These are phyloP conservation scores for Lactarius sp. DNA, from an alignment of 768 basidiomycete genomes.

Conservation along the genomic window DNA sequence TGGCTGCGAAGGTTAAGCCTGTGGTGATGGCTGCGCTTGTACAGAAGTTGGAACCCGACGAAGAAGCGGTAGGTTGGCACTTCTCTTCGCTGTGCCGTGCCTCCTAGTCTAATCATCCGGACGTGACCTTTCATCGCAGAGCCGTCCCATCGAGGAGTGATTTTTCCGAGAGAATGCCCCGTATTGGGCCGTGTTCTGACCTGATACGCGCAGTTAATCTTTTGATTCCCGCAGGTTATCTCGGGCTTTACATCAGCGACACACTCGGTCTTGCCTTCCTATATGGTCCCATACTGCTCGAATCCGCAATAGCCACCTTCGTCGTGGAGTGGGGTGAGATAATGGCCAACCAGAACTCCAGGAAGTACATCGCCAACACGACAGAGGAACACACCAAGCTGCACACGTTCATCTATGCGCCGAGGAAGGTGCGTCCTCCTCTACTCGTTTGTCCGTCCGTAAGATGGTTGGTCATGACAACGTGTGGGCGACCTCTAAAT, in stretches of 20 bases:
- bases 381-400: slow-evolving; percentile 32
- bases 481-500: neutral
- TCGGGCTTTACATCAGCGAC: slow-evolving; percentile 42
- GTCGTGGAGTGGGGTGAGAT: slow-evolving; percentile 50
- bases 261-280: slow-evolving; percentile 42
- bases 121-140: neutral
- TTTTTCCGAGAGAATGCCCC: neutral
- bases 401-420: slow-evolving; percentile 49
- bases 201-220: neutral
- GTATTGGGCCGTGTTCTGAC: neutral
- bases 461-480: neutral
- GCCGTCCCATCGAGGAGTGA: slow-evolving; percentile 31
- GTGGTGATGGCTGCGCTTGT: slow-evolving; percentile 31
- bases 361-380: slow-evolving; percentile 33
- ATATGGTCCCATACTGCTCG: slow-evolving; percentile 52
- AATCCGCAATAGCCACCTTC: slow-evolving; percentile 39
- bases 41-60: slow-evolving; percentile 34
- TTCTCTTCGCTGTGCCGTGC: neutral
- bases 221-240: slow-evolving; percentile 25
- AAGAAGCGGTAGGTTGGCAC: slow-evolving; percentile 38
- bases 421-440: slow-evolving; percentile 38
- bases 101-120: neutral
- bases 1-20: slow-evolving; percentile 30
- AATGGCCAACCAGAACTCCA: slow-evolving; percentile 33
- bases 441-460: neutral